A percentile compares a stretch with the other conserved stretches of the same genome.
These are phyloP conservation scores for Trametes cinnabarina DNA, from an alignment of 768 basidiomycete genomes.

Conservation along the genomic window DNA sequence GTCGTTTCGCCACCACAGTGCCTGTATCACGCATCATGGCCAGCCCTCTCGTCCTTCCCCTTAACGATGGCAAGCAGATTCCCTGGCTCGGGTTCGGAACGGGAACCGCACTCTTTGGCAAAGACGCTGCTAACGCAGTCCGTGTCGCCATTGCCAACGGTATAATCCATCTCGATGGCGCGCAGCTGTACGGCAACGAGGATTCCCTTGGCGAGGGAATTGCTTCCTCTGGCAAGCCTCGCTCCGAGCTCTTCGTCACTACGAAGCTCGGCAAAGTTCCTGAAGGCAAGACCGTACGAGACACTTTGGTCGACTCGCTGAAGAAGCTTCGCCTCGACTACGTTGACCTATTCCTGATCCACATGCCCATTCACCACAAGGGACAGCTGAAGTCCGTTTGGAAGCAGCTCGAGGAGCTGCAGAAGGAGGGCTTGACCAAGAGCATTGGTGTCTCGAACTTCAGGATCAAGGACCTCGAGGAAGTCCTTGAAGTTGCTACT, in stretches of 20 bases:
- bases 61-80: conserved; percentile 38
- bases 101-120: conserved; percentile 33
- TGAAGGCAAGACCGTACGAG: conserved; percentile 35
- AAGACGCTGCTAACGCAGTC: conserved; percentile 30
- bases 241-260: conserved; percentile 42
- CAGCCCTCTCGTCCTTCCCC: conserved; percentile 24
- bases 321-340: conserved; percentile 39
- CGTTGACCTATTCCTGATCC: conserved; percentile 47
- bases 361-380: conserved; percentile 31
- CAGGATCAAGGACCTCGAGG: conserved; percentile 40
- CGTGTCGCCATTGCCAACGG: conserved; percentile 34
- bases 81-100: conserved; percentile 41
- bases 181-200: conserved; percentile 40
- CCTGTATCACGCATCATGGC: conserved; percentile 23
- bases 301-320: conserved; percentile 39
- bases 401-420: conserved; percentile 42
- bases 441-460: conserved; percentile 59
- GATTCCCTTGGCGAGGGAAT: conserved; percentile 37
- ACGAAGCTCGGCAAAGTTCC: conserved; percentile 37
- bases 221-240: conserved; percentile 32
- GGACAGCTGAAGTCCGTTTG: conserved; percentile 37
- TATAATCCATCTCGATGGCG: conserved; percentile 40
- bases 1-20: conserved; percentile 1
- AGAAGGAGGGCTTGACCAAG: conserved; percentile 39
- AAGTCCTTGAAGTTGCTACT: conserved; percentile 43